Percentiles rank a stretch among this genome's conserved stretches.
Conservation (phyloP, 192 early-diverging fungal species). For the Coemansia sp. region DNA sequence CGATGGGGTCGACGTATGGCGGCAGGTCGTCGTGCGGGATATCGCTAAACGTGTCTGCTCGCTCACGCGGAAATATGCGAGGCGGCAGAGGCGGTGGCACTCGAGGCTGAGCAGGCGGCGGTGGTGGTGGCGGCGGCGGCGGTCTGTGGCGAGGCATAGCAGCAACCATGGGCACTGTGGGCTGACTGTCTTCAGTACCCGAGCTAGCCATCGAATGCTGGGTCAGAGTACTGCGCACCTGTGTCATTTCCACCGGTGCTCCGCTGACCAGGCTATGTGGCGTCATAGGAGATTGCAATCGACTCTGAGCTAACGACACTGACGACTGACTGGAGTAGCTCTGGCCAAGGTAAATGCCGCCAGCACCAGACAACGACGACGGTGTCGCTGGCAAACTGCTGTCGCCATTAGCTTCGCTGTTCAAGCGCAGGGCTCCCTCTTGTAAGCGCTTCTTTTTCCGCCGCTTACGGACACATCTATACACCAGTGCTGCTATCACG, state of each 20-base stretch:
- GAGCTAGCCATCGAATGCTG: not conserved
- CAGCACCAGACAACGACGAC: not conserved
- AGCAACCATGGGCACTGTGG: not conserved
- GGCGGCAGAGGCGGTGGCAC: conserved; percentile 5
- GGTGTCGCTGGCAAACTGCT: conserved; percentile 2
- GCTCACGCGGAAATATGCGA: conserved; percentile 16
- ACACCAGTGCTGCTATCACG: not conserved
- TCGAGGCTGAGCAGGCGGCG: not conserved
- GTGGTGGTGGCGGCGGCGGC: conserved; percentile 7
- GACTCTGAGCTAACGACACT: not conserved
- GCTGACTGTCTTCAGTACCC: not conserved
- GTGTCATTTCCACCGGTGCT: not conserved
- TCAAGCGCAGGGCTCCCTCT: not conserved
- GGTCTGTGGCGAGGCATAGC: not conserved
- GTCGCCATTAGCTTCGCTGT: not conserved
- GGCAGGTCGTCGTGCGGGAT: conserved; percentile 44
- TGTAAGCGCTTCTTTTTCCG: not conserved
- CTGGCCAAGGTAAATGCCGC: not conserved
- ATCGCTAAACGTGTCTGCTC: conserved; percentile 44
- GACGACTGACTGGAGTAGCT: conserved; percentile 5
- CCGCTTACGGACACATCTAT: conserved; percentile 1
- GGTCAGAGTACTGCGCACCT: not conserved
- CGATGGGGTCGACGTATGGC: conserved; percentile 52
- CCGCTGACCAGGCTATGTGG: not conserved
- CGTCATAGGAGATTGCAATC: not conserved